phyloP scores from a whole-genome alignment of 495 filamentous ascomycete species.

The Trichocladium uniseriatum region DNA sequence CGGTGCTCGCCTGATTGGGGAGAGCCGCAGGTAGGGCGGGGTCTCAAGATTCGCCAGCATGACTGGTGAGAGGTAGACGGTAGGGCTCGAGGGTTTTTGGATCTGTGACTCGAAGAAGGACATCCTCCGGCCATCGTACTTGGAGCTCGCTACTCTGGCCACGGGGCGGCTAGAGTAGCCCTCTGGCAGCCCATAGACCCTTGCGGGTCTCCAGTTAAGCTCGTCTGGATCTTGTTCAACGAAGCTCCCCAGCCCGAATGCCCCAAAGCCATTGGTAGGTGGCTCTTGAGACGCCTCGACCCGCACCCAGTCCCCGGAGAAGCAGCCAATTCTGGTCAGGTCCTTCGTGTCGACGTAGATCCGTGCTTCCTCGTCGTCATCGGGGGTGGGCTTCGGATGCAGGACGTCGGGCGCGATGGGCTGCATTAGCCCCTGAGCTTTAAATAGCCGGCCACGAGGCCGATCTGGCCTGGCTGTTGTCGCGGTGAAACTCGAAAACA shows the following conservation, averaged over 20 bases:
- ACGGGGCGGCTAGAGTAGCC: slow-evolving; percentile 46
- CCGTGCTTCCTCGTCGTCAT: slow-evolving; percentile 79
- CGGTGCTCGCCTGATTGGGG: slow-evolving; percentile 46
- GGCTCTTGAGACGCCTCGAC: slow-evolving; percentile 66
- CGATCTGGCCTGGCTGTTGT: slow-evolving; percentile 63
- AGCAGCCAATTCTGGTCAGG: slow-evolving; percentile 81
- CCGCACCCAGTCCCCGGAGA: slow-evolving; percentile 96
- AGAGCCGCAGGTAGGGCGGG: slow-evolving; percentile 63
- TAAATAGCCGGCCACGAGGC: slow-evolving; percentile 54
- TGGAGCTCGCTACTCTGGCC: slow-evolving; percentile 43
- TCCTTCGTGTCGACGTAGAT: slow-evolving; percentile 81
- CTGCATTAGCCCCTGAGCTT: slow-evolving; percentile 63
- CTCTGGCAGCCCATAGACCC: slow-evolving; percentile 80
- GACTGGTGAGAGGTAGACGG: slow-evolving; percentile 74
- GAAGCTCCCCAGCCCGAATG: slow-evolving; percentile 46
- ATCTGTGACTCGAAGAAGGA: slow-evolving; percentile 49
- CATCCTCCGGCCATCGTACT: slow-evolving; percentile 38
- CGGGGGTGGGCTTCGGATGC: slow-evolving; percentile 64
- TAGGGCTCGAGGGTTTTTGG: slow-evolving; percentile 42
- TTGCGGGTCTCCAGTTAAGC: slow-evolving; percentile 58
- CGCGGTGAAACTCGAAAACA: slow-evolving; percentile 75
- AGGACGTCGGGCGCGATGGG: slow-evolving; percentile 68
- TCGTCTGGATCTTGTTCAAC: slow-evolving; percentile 40
- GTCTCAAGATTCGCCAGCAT: slow-evolving; percentile 74
- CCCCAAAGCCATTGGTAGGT: slow-evolving; percentile 47